These are phyloP conservation scores for Lenwebbia sp. DNA, from an alignment of 345 rosid species.

Conservation along the genomic window DNA sequence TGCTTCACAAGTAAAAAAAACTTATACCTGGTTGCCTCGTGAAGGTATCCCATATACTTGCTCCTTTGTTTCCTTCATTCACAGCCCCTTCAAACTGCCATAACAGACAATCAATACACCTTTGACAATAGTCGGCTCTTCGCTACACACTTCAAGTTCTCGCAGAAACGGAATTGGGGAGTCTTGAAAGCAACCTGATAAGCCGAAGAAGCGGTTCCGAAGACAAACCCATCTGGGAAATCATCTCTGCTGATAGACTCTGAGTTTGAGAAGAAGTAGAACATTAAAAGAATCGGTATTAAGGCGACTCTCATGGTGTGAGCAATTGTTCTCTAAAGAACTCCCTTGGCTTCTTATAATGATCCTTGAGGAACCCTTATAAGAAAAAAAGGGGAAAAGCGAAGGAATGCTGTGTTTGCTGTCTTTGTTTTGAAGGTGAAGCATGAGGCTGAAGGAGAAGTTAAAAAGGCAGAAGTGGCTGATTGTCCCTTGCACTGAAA, in stretches of 20 bases:
- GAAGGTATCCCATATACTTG: slow-evolving; percentile 88
- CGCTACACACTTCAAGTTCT: neutral
- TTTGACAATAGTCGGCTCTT: neutral
- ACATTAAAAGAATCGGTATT: slow-evolving; percentile 1
- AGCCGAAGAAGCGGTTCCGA: slow-evolving; percentile 94
- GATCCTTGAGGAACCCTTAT: neutral
- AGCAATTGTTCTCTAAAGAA: neutral
- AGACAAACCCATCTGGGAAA: slow-evolving; percentile 68
- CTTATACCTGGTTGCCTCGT: slow-evolving; percentile 55
- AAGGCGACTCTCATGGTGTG: slow-evolving; percentile 9
- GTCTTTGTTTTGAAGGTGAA: slow-evolving; percentile 18
- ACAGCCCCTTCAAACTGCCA: slow-evolving; percentile 87
- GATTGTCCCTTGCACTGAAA: slow-evolving; percentile 15
- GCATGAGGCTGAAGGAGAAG: neutral
- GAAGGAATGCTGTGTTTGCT: neutral
- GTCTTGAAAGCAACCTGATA: slow-evolving; percentile 42
- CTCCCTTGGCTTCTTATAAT: neutral
- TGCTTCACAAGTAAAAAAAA: neutral
- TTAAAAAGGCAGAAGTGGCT: neutral
- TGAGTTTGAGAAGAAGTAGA: slow-evolving; percentile 9
- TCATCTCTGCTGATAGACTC: slow-evolving; percentile 50
- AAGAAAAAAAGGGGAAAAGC: neutral
- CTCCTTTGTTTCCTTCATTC: slow-evolving; percentile 82
- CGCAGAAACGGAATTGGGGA: neutral
- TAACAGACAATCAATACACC: neutral